Evolutionary conservation across 176 grass and related monocot species (phyloP).

Genomic region (Poa annua): DNA sequence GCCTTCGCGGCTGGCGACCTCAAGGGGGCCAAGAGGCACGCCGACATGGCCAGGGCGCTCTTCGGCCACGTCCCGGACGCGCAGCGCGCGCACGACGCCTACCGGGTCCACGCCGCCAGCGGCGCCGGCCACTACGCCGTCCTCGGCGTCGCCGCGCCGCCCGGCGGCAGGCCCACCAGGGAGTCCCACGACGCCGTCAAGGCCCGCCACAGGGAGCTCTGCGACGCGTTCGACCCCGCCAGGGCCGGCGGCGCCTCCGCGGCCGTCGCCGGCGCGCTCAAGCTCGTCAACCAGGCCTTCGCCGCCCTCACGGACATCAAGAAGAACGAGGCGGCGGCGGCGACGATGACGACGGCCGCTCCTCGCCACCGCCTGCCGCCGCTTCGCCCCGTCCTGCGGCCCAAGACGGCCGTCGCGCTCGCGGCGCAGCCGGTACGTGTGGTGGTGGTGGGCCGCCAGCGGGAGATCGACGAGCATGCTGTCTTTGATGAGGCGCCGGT

Average conservation of each 20-base stretch:
- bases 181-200: constrained; percentile 22
- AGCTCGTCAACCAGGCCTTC: constrained; percentile 22
- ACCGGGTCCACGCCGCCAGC: constrained; percentile 1
- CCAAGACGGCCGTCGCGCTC: background rate
- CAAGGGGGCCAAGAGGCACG: background rate
- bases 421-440: background rate
- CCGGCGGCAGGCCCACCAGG: background rate
- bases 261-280: background rate
- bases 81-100: background rate
- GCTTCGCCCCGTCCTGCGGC: background rate
- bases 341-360: background rate
- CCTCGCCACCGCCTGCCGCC: constrained; percentile 9
- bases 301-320: constrained; percentile 34
- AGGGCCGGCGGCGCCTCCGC: background rate
- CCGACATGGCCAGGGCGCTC: constrained; percentile 6
- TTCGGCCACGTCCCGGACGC: background rate
- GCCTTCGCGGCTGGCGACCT: background rate
- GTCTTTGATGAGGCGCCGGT: background rate
- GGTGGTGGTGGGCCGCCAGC: background rate
- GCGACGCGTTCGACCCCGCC: background rate
- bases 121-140: constrained; percentile 2
- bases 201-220: background rate
- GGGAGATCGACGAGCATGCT: background rate
- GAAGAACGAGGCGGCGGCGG: background rate
- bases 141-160: background rate